Base-by-base conservation (phyloP, 805 yeast species). In the Cyberlindnera xylosilytica region DNA sequence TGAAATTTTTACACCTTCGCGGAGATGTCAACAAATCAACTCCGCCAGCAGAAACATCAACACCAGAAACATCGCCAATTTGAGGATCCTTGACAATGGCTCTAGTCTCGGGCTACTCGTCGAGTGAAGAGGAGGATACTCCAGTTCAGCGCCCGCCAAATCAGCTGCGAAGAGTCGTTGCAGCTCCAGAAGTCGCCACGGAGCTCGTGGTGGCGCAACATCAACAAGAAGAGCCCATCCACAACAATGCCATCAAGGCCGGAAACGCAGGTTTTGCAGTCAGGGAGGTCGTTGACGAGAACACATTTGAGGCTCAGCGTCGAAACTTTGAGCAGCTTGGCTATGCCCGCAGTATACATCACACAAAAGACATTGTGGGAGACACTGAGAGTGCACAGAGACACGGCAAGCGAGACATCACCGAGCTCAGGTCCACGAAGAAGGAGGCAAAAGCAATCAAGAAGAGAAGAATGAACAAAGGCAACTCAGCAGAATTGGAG, bases 241-340 rank as follows among this genome's bases (percentile, higher is more conserved):
- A 33, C 8, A 22, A 20, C 36, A 20, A 33, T n/a, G 9, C 26
- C 23, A 24, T 16, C 36, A 20, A 17, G 2, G 32, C 34, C 3
- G 47, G 36, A 1, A 45, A 34, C 26, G 46, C 51, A 4, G 46
- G 43, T 8, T 22, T 16, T 16, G 38, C 37, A 4, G 30, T 34
- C 18, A 53, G 59, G 10, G 69, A 67, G 36, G 51, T 62, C 4
- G 62, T 66, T 41, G 77, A 74, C 52, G 66, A 62, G 0, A 51
- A 62, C 0, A 58, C 67, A 5, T 78, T 78, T 49, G 62, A 63
- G n/a, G 37, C 60, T 4, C 70, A 70, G 36, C 67, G 70, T 44
- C 58, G 72, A 36, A 51, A 60, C 5, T 68, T 58, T 46, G 63
- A 67, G 20, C 54, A 56, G 32, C 41, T 58, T 17, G 67, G 68